Evolutionary conservation across 371 early-diverging fungal species (phyloP), one percentile per base, ranked within the genome.

Genomic region (Mortierella sp.): DNA sequence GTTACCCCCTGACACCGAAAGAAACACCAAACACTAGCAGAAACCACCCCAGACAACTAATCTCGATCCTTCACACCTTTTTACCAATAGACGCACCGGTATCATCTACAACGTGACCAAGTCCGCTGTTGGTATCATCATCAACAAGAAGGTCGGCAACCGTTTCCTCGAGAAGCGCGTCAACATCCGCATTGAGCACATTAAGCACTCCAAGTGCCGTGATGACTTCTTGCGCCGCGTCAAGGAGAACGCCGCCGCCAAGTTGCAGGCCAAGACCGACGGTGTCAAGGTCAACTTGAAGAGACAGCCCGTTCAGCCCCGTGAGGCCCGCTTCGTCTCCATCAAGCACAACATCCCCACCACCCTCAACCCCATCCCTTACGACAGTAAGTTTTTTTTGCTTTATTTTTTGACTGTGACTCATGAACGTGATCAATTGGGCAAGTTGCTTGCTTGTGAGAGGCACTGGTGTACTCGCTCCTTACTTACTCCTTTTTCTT

Each of bases 131-230:
- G 99, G 99, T 91, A 94, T 99, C 85, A 97, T 99, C 86, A 89
- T 99, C 91, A 93, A 99, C 96, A 99, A 99, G 96, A 92, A 92
- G 79, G 98, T 98, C 71, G 98, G 99, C 80, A 95, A 95, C 93
- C 97, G 99, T 81, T 97, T 94, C 92, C 90, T 99, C 74, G 99
- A 99, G 91, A 99, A 99, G 96, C 94, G 98, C 78, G 93, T 99
- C 88, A 98, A 99, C 94, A 87, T 98, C 88, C 96, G 99, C 88
- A 89, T 99, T 88, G 99, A 99, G 94, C 99, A 99, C 94, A 90
- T 99, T 88, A 98, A 95, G 93, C 98, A 97, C 96, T 98, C 98
- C 91, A 98, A 98, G 94, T 99, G 99, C 95, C 96, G 99, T 87
- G 94, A 96, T 87, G 99, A 99, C 85, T 98, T 98, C 93, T 92